Percentiles rank a stretch among this genome's conserved stretches.
phyloP scores from a whole-genome alignment of 2,329 filamentous ascomycete genomes.

The Cadophora gregata region DNA sequence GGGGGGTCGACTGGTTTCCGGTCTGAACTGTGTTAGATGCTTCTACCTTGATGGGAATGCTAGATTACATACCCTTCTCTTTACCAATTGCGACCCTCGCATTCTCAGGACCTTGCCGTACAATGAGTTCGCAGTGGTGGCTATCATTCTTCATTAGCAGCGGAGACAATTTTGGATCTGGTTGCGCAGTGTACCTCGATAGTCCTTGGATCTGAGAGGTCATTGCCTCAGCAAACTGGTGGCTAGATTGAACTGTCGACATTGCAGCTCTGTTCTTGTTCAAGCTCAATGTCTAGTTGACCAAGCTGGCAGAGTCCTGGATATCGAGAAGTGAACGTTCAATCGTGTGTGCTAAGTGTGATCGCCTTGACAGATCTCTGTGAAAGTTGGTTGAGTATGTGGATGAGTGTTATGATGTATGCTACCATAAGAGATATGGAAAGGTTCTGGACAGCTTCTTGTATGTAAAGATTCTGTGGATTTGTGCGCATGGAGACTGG shows the following conservation, averaged over 20 bases:
- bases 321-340: not conserved
- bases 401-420: not conserved
- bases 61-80: constrained; percentile 66
- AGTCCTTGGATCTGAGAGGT: constrained; percentile 35
- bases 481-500: constrained; percentile 12
- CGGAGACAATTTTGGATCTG: not conserved
- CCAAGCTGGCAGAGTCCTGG: not conserved
- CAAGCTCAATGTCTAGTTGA: not conserved
- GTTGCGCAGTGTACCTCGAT: constrained; percentile 33
- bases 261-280: constrained; percentile 14
- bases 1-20: constrained; percentile 90
- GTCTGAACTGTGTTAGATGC: constrained; percentile 53
- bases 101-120: constrained; percentile 71
- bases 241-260: constrained; percentile 22
- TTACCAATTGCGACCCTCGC: constrained; percentile 74
- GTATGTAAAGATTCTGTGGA: constrained; percentile 7
- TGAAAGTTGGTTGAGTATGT: not conserved
- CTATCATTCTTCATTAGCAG: constrained; percentile 45
- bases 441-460: constrained; percentile 3
- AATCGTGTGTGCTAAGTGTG: not conserved
- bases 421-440: constrained; percentile 14
- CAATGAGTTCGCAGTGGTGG: constrained; percentile 60
- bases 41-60: not conserved
- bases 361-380: not conserved
- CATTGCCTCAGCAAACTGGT: constrained; percentile 40